phyloP scores from a whole-genome alignment of 495 filamentous ascomycete genomes.

The Thermochaetoides thermophila region DNA sequence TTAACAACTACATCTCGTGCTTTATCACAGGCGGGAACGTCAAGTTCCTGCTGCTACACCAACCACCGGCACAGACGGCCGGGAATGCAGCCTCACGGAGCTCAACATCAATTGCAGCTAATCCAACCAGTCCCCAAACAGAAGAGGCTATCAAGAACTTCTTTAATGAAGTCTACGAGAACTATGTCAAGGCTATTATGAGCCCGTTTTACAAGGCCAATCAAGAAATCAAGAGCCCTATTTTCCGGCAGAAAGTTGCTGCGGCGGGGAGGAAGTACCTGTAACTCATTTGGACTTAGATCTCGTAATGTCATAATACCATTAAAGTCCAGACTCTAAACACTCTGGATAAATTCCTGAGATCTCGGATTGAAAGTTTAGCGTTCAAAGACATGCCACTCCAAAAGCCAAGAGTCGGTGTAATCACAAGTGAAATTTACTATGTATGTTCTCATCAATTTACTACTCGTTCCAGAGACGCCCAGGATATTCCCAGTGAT shows the following conservation, averaged over 20 bases:
- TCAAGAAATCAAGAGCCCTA: slow-evolving; percentile 66
- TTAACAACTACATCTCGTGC: slow-evolving; percentile 76
- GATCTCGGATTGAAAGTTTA: too few relatives aligned
- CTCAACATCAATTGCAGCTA: slow-evolving; percentile 57
- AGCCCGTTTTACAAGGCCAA: slow-evolving; percentile 81
- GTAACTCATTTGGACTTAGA: too few relatives aligned
- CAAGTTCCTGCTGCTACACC: slow-evolving; percentile 83
- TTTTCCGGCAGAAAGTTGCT: slow-evolving; percentile 67
- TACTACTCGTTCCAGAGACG: slow-evolving; percentile 5
- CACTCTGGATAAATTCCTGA: too few relatives aligned
- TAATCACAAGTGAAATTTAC: too few relatives aligned
- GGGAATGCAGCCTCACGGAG: slow-evolving; percentile 22
- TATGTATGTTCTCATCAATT: slow-evolving; percentile 4
- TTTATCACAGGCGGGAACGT: slow-evolving; percentile 74
- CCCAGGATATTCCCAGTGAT: slow-evolving; percentile 7
- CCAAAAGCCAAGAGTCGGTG: too few relatives aligned
- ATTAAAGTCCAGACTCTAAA: too few relatives aligned
- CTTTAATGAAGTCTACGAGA: slow-evolving; percentile 86
- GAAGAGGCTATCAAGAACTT: slow-evolving; percentile 92
- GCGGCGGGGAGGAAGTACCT: slow-evolving; percentile 90
- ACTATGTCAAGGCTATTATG: slow-evolving; percentile 94
- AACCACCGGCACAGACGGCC: slow-evolving; percentile 37
- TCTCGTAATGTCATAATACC: too few relatives aligned
- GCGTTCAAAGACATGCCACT: too few relatives aligned
- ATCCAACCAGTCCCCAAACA: slow-evolving; percentile 70